These are phyloP conservation scores for Fagopyrum homotropicum DNA, from an alignment of 148 eudicot species.

Conservation along the genomic window DNA sequence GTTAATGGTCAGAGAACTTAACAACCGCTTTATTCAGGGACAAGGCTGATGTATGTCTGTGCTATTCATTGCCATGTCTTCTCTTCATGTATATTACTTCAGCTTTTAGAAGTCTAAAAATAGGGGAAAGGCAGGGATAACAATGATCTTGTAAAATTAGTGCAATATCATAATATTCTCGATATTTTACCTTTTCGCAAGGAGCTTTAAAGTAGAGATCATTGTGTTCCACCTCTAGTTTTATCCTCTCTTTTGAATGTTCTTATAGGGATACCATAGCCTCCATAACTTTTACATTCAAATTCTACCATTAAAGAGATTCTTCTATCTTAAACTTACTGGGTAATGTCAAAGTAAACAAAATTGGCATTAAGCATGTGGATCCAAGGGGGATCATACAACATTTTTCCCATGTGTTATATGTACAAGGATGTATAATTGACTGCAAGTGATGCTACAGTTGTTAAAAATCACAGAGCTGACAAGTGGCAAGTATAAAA, in stretches of 20 bases:
- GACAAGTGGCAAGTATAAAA: not conserved
- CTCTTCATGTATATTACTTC: not conserved
- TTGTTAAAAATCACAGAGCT: not conserved
- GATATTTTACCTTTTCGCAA: not conserved
- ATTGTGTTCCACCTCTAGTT: not conserved
- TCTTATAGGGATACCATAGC: not conserved
- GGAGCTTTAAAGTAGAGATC: not conserved
- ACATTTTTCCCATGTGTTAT: not conserved
- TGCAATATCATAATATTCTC: not conserved
- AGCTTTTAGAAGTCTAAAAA: not conserved
- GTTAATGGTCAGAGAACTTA: not conserved
- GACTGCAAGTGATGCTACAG: not conserved
- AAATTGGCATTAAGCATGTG: not conserved
- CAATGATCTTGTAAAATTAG: not conserved
- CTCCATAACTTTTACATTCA: not conserved
- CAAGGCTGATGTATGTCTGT: not conserved
- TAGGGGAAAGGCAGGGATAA: not conserved
- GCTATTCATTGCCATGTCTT: not conserved
- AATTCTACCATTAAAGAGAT: not conserved
- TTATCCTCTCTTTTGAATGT: not conserved
- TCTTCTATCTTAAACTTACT: not conserved
- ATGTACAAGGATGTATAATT: not conserved
- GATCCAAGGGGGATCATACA: not conserved
- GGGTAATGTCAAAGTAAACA: not conserved
- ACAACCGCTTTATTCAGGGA: not conserved